Evolutionary conservation across 148 eudicot species (phyloP), one percentile per base, ranked within the genome.

Genomic region (Chenopodium quinoa): DNA sequence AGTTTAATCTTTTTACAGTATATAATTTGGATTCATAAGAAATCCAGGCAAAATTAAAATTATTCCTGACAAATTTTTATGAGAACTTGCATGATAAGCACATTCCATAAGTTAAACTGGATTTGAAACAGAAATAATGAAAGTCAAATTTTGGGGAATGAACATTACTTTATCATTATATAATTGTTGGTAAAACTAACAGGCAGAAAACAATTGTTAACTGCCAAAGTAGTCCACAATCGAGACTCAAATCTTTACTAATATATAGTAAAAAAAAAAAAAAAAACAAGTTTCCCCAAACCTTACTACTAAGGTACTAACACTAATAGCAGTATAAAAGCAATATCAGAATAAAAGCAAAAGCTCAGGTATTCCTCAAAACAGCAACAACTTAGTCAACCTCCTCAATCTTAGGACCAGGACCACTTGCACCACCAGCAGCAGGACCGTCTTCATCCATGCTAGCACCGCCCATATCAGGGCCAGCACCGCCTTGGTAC

Each of bases 341-440:
- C 60, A 1, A 3, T 56, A 16, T 12, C 60, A 14, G 17, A 56
- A 56, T 5, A 56, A 14, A 56, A 4, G 60, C 60, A 13, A 54
- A 40, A 16, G 20, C 60, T 16, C 60, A 56, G 7, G 17, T 19
- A 17, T 3, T 4, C 11, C 3, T 2, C 50, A 37, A 20, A 2
- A 14, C 10, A 79, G 7, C 48, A 67, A 11, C 81, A 4, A 0
- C 78, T 87, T 83, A 89, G 69, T 89, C 91, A 31, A 89, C 91
- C 73, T 89, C 91, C 75, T 89, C 91, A 65, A 89, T 89, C 82
- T 89, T 89, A 10, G 91, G 91, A 20, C 91, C 91, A 50, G 91
- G 83, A 77, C 89, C 88, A 6, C 79, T 78, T 20, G 70, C 83
- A 70, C 84, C 84, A 82, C 86, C 82, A 54, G 79, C 79, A 0